These are phyloP conservation scores for Dalechampia spathulata DNA, from an alignment of 441 rosid genomes.

Conservation along the genomic window DNA sequence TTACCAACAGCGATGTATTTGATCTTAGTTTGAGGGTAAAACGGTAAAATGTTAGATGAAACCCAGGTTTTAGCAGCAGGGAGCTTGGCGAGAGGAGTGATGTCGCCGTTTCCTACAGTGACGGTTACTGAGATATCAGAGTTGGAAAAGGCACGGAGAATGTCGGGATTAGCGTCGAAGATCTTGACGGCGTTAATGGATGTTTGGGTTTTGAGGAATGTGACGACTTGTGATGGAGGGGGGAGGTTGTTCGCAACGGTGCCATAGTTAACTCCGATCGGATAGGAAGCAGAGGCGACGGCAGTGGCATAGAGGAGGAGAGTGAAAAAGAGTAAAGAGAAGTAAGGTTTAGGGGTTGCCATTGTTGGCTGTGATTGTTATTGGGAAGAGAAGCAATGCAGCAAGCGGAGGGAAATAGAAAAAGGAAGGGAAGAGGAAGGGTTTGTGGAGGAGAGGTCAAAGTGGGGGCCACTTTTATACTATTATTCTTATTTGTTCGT, in stretches of 20 bases:
- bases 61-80: slow-evolving; percentile 55
- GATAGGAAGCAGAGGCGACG: slow-evolving; percentile 27
- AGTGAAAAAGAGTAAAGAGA: background rate
- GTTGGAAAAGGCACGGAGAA: slow-evolving; percentile 55
- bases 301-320: slow-evolving; percentile 13
- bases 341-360: slow-evolving; percentile 5
- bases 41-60: slow-evolving; percentile 39
- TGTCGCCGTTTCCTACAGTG: slow-evolving; percentile 58
- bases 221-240: slow-evolving; percentile 50
- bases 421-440: too few species aligned
- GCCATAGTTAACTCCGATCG: slow-evolving; percentile 74
- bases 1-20: slow-evolving; percentile 62
- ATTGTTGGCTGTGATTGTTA: background rate
- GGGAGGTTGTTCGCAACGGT: slow-evolving; percentile 70
- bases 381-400: background rate
- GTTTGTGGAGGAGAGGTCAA: background rate
- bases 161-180: slow-evolving; percentile 62
- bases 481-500: too few species aligned
- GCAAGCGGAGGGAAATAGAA: too few species aligned
- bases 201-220: slow-evolving; percentile 51
- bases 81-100: slow-evolving; percentile 43
- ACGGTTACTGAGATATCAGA: slow-evolving; percentile 52
- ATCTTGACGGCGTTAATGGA: slow-evolving; percentile 51
- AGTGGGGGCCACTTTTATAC: background rate
- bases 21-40: slow-evolving; percentile 39